These are phyloP conservation scores for Colletotrichum melonis DNA, from an alignment of 2,329 filamentous ascomycete species.

Conservation along the genomic window DNA sequence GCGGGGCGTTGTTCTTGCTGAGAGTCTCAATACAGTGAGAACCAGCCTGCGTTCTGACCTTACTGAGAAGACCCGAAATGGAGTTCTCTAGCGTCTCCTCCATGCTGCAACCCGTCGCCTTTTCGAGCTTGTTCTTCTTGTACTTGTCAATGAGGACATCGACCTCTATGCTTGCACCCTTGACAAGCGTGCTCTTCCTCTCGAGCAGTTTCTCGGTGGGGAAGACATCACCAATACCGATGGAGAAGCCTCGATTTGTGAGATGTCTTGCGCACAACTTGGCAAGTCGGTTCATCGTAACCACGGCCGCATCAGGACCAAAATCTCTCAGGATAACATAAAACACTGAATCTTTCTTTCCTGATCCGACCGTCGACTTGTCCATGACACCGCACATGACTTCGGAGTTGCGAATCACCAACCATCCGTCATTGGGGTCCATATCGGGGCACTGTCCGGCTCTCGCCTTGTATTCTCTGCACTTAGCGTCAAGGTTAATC, in stretches of 20 bases:
- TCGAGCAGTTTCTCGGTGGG: slow-evolving; percentile 77
- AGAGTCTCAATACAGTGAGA: slow-evolving; percentile 90
- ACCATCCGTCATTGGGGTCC: slow-evolving; percentile 88
- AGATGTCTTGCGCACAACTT: slow-evolving; percentile 91
- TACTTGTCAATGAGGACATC: slow-evolving; percentile 86
- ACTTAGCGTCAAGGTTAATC: slow-evolving; percentile 94
- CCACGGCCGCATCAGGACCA: slow-evolving; percentile 87
- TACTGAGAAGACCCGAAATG: slow-evolving; percentile 91
- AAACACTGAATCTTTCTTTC: slow-evolving; percentile 98
- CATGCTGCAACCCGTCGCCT: slow-evolving; percentile 89
- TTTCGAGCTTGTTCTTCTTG: slow-evolving; percentile 83
- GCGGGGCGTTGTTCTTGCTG: slow-evolving; percentile 89
- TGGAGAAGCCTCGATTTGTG: slow-evolving; percentile 93
- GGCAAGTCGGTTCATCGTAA: slow-evolving; percentile 92
- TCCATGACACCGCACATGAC: slow-evolving; percentile 99
- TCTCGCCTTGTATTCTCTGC: slow-evolving; percentile 80
- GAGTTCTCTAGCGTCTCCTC: slow-evolving; percentile 91
- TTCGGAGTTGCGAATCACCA: slow-evolving; percentile 95
- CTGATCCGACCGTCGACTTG: slow-evolving; percentile 95
- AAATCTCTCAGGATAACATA: slow-evolving; percentile 97
- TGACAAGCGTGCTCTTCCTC: slow-evolving; percentile 81
- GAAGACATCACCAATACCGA: slow-evolving; percentile 94
- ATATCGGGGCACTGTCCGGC: slow-evolving; percentile 73
- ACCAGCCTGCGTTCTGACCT: slow-evolving; percentile 91
- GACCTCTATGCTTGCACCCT: slow-evolving; percentile 81